Evolutionary conservation across 2,329 filamentous ascomycete genomes (phyloP).

Genomic region (Colletotrichum sublineola): DNA sequence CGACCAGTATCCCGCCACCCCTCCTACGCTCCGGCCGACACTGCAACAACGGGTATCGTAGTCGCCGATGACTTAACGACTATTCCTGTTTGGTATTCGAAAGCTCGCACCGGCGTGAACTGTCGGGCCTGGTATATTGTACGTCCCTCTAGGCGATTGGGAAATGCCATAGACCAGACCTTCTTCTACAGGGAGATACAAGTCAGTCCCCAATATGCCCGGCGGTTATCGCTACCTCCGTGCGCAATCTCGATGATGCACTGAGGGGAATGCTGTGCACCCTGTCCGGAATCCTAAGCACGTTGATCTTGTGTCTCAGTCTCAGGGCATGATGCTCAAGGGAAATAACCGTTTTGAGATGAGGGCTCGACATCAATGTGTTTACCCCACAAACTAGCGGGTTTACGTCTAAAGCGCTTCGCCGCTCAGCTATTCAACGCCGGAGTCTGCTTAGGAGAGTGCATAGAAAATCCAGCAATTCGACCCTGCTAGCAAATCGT

Average conservation of each 20-base stretch:
- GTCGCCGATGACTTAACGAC: background rate
- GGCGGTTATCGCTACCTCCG: conserved; percentile 54
- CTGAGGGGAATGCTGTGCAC: conserved; percentile 64
- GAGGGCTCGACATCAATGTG: background rate
- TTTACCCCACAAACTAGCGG: background rate
- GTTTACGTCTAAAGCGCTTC: too few species aligned
- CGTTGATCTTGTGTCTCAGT: conserved; percentile 63
- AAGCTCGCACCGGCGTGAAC: conserved; percentile 21
- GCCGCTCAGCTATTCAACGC: conserved; percentile 1
- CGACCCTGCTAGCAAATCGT: background rate
- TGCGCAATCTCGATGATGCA: conserved; percentile 63
- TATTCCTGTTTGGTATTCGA: conserved; percentile 26
- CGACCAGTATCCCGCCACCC: too few species aligned
- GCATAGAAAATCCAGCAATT: background rate
- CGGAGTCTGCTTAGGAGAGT: background rate
- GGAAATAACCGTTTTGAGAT: background rate
- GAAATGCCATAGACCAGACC: conserved; percentile 58
- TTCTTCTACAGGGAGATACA: conserved; percentile 52
- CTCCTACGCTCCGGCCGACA: background rate
- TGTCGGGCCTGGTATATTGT: conserved; percentile 44
- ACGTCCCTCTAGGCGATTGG: conserved; percentile 41
- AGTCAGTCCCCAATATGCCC: conserved; percentile 53
- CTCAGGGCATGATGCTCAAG: background rate
- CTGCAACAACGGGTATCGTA: background rate
- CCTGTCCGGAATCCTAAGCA: conserved; percentile 44